Base-by-base conservation (phyloP, 192 early-diverging fungal species). In the Backusella liffmaniae region DNA sequence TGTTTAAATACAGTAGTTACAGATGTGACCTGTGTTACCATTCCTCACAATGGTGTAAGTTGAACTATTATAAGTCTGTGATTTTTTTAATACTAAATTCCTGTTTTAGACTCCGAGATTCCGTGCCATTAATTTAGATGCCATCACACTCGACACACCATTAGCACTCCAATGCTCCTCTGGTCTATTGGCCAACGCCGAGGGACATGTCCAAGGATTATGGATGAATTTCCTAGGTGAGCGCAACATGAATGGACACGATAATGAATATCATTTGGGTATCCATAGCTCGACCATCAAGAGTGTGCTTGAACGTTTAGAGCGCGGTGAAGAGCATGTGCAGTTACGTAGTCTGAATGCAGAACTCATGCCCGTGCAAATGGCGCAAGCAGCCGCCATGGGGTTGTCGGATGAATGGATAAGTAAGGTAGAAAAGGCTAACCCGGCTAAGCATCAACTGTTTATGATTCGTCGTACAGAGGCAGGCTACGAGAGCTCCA, bases 61-160 rank as follows among this genome's bases (percentile, higher is more conserved):
- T 23, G 12, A 2, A 32, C 39, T 41, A 7, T 39, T 51, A 4
- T 21, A 21, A 73, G 12, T 53, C 6, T n/a, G 26, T 26, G 46
- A 1, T 49, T n/a, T 49, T n/a, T 49, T 49, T 49, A 6, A 18
- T n/a, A n/a, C 42, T 49, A 18, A 18, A 26, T 26, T 32, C 36
- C 46, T 44, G 66, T 59, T 72, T 72, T 71, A 82, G 85, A 73
- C 88, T 68, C 91, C 91, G 23, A 77, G 91, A 15, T 90, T 92
- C 77, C 76, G 94, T 18, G 87, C 87, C 16, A 89, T 92, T 76
- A 95, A 95, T 77, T 86, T 95, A 84, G 91, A 95, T 73, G 92
- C 92, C 4, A 90, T 95, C 56, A 93, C 92, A 13, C 67, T 95
- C 13, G 94, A 95, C 74, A 94, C 94, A n/a, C 94, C 94, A 16